Percentiles rank a stretch among this genome's conserved stretches.
phyloP scores from a whole-genome alignment of 2,329 filamentous ascomycete genomes.

The Samsoniella hepiali region DNA sequence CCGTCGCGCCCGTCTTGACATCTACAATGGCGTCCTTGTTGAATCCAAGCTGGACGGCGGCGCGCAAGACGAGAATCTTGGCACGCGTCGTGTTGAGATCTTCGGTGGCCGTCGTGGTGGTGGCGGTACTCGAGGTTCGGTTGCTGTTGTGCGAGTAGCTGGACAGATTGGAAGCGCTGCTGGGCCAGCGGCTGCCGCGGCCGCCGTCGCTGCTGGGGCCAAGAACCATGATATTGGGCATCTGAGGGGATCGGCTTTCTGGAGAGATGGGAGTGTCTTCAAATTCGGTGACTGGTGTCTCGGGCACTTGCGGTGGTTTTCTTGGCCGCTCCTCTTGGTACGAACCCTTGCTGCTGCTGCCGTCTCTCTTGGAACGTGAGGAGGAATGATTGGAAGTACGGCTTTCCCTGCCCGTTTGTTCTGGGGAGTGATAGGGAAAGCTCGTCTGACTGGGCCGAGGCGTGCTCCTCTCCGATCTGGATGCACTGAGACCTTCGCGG shows the following conservation, averaged over 20 bases:
- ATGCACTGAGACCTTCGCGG: slow-evolving; percentile 53
- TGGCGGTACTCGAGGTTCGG: slow-evolving; percentile 67
- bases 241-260: slow-evolving; percentile 68
- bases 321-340: slow-evolving; percentile 47
- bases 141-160: slow-evolving; percentile 71
- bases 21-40: slow-evolving; percentile 53
- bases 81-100: slow-evolving; percentile 75
- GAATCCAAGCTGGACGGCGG: slow-evolving; percentile 82
- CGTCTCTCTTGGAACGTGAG: slow-evolving; percentile 48
- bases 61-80: slow-evolving; percentile 77
- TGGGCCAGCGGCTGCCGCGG: slow-evolving; percentile 74
- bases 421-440: slow-evolving; percentile 57
- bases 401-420: slow-evolving; percentile 48
- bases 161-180: slow-evolving; percentile 73
- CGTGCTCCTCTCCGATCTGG: slow-evolving; percentile 80
- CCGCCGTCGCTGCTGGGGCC: slow-evolving; percentile 61
- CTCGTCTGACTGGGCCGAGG: slow-evolving; percentile 75
- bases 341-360: slow-evolving; percentile 48
- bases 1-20: slow-evolving; percentile 45
- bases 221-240: slow-evolving; percentile 85
- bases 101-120: slow-evolving; percentile 64
- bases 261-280: slow-evolving; percentile 85
- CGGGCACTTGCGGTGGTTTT: slow-evolving; percentile 58
- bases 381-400: slow-evolving; percentile 50
- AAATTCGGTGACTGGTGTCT: slow-evolving; percentile 93